Base-by-base conservation (phyloP, 2,329 filamentous ascomycete genomes). In the Calcarisporium arbuscula region DNA sequence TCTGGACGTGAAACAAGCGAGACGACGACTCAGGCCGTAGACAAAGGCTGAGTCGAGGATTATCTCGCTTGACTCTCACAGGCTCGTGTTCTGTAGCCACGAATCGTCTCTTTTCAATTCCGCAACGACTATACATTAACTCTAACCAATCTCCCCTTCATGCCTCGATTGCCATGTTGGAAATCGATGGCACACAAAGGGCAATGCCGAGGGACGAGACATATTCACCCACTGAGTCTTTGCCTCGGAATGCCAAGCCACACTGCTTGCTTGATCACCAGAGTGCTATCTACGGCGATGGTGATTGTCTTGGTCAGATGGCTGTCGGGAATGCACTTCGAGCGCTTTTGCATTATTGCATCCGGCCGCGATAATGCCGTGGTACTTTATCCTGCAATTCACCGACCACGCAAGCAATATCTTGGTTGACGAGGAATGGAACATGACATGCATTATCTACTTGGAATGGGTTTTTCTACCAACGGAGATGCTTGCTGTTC, bases 331-430 rank as follows among this genome's bases (percentile, higher is more conserved):
- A 34, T 10, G 30, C 57, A 17, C 50, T 54, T 6, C 42, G 50
- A 19, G 31, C 39, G 9, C 15, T 44, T 9, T 29, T 53, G 4
- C 49, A 54, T 12, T 41, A 50, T 38, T 44, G 49, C 32, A 51
- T 53, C 7, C 32, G 32, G n/a, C n/a, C n/a, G 17, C 28, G 38
- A 26, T 47, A 43, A n/a, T 38, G 23, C 16, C 41, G 49, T 14
- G 53, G 3, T 53, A 52, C 8, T 58, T 51, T 30, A 14, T 44
- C 34, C 42, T 57, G 10, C 41, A 47, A 19, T 31, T 61, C 25
- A 56, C 52, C 15, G 53, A 62, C 35, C 47, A 60, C 40, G 36
- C 30, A 16, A 52, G 54, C 23, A 62, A 61, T 30, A 52, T 63
- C 19, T 49, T 62, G 19, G 53, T 61, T 9, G 54, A 62, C 35